These are phyloP conservation scores for Pyrus betulifolia DNA, from an alignment of 306 rosid genomes.

Conservation along the genomic window DNA sequence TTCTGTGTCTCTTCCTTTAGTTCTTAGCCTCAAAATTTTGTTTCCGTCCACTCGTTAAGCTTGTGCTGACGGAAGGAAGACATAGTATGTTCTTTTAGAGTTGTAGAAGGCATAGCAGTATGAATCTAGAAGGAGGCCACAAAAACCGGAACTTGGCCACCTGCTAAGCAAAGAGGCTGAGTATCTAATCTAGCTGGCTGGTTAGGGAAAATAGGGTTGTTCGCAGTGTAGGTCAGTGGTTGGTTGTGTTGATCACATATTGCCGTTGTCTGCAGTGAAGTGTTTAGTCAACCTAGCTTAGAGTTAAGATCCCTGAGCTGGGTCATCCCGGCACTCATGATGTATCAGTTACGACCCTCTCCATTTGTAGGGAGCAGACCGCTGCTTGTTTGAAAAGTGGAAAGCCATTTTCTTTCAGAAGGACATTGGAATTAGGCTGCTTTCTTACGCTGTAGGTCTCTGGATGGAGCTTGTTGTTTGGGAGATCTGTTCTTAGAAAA, in stretches of 20 bases:
- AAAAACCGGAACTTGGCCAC: not conserved
- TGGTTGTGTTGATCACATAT: not conserved
- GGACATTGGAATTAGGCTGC: not conserved
- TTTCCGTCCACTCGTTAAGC: not conserved
- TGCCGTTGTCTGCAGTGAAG: not conserved
- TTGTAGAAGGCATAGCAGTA: not conserved
- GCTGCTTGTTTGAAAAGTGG: not conserved
- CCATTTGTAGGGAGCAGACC: not conserved
- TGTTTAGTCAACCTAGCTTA: not conserved
- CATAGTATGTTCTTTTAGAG: not conserved
- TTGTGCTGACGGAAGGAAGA: not conserved
- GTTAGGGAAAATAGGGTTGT: not conserved
- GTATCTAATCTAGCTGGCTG: not conserved
- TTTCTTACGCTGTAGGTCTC: not conserved
- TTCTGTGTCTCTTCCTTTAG: not conserved
- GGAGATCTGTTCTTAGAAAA: not conserved
- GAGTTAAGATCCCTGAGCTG: not conserved
- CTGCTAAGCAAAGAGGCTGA: not conserved
- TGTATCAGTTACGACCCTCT: not conserved
- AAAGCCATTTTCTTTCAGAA: not conserved
- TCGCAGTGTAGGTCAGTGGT: not conserved
- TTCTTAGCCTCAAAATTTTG: not conserved
- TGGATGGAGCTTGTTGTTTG: not conserved
- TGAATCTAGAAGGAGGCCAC: not conserved
- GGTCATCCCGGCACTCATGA: too few species aligned